Percentiles rank a stretch among this genome's conserved stretches.
These are phyloP conservation scores for Cudoniella acicularis DNA, from an alignment of 495 filamentous ascomycete genomes.

Conservation along the genomic window DNA sequence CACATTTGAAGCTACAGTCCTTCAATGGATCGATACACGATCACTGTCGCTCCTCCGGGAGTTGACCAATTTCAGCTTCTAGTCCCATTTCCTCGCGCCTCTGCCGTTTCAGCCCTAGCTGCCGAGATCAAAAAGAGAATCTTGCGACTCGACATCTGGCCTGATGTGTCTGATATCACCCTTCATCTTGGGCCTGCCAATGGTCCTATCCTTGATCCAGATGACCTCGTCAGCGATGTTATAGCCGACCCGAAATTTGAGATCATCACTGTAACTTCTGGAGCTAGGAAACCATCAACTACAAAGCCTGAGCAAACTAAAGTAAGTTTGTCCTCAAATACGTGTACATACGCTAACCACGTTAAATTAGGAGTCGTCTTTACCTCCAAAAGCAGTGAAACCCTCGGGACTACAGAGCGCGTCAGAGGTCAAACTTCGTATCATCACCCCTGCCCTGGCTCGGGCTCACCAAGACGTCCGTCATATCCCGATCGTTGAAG, in stretches of 20 bases:
- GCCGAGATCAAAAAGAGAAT: slow-evolving; percentile 13
- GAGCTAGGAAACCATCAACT: not conserved
- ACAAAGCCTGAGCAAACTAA: not conserved
- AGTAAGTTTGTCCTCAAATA: not conserved
- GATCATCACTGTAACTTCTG: slow-evolving; percentile 6
- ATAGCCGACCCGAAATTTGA: slow-evolving; percentile 14
- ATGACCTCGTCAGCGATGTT: slow-evolving; percentile 13
- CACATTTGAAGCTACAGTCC: too few species aligned
- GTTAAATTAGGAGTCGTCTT: not conserved
- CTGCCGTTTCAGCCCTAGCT: slow-evolving; percentile 3
- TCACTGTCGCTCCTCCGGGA: slow-evolving; percentile 16
- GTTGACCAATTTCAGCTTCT: slow-evolving; percentile 20
- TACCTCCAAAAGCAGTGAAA: too few species aligned
- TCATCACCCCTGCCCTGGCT: slow-evolving; percentile 17
- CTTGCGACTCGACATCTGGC: not conserved
- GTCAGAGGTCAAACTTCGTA: slow-evolving; percentile 10
- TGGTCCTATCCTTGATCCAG: slow-evolving; percentile 18
- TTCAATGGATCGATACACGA: slow-evolving; percentile 23
- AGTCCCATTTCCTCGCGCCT: slow-evolving; percentile 16
- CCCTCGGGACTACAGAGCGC: not conserved
- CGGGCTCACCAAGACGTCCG: slow-evolving; percentile 6
- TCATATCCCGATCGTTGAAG: slow-evolving; percentile 5
- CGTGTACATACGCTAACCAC: not conserved
- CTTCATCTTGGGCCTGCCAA: slow-evolving; percentile 12
- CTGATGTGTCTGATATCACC: not conserved